Base-by-base conservation (phyloP, 805 yeast genomes). In the Saccharomycopsis javanensis region DNA sequence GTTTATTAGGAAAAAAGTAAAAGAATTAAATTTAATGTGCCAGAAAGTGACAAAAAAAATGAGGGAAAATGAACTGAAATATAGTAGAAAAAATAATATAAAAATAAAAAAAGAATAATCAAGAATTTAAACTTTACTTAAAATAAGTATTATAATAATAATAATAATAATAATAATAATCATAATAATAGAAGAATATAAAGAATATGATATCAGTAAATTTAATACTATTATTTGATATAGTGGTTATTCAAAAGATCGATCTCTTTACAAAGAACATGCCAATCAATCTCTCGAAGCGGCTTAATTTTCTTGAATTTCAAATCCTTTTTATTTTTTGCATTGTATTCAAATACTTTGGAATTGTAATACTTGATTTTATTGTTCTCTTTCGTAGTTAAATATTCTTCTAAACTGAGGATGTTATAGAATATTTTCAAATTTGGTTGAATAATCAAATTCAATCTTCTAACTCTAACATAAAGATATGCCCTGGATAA, bases 361-460 rank as follows among this genome's bases (percentile, higher is more conserved):
- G 30, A 20, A 37, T 60, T 60, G 27, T 55, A 53, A n/a, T 57
- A 55, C 35, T 51, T 55, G 28, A 58, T 56, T 23, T 56, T 55
- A 20, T 56, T 51, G 28, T 60, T 60, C 46, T 60, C 63, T 34
- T 60, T 60, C 38, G 56, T 58, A 1, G 61, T 60, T 33, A 59
- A 54, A 8, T 51, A 45, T 42, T 75, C 78, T 33, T 60, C 63
- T 7, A 60, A 34, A 67, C 83, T 85, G 67, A 88, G 80, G 61
- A 92, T 74, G 67, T 92, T 97, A 69, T 88, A 92, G 90, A 91
- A 88, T 67, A 92, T 85, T 68, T 92, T 80, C 68, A 92, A 74
- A 68, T 90, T 92, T 13, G 98, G 98, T 69, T 92, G 98, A 61
- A 92, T 92, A 37, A 92, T 89, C 57, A 92, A 91, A 68, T 92